Evolutionary conservation across 345 rosid genomes (phyloP), one percentile per base, ranked within the genome.

Genomic region (Noccaea caerulescens): DNA sequence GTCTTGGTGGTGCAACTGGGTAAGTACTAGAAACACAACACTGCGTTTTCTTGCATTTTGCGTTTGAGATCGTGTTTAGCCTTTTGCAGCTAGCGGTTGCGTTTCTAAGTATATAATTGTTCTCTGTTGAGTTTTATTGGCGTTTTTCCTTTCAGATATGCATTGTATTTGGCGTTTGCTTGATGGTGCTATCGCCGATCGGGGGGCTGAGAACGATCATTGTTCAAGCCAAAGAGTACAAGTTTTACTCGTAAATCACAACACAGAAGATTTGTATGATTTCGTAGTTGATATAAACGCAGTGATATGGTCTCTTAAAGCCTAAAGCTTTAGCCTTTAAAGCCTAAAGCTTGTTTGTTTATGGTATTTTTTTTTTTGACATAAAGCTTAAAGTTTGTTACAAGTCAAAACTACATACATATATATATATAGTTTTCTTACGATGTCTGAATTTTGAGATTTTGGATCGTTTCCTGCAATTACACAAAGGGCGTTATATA

Each of bases 191-290:
- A 44, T 72, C 97, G 4, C 96, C 97, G 0, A 88, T 93, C 42
- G 98, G 98, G 68, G 96, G 87, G 16, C 45, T 93, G 16, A 85
- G 90, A 83, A 77, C 72, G 10, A 93, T 90, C 68, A 85, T 90
- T 34, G 18, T 76, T 4, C 53, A 62, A 4, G 87, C 97, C 14
- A 88, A 84, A 74, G 63, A 10, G 36, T 88, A 88, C 74, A 4
- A 82, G 18, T 90, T 93, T 69, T 90, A 86, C 80, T 82, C 87
- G 14, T 88, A 72, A 63, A 53, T 32, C 36, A 68, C 14, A 45
- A 54, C 16, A 42, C 42, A 16, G 1, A 52, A 27, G 4, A 66
- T 32, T 43, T 68, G 53, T 2, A 43, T 41, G 61, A 41, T 14
- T 13, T 30, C 25, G 23, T 20, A 8, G 9, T 38, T 0, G 10